Evolutionary conservation across 2,329 filamentous ascomycete species (phyloP).

Genomic region (Penicillium sp.): DNA sequence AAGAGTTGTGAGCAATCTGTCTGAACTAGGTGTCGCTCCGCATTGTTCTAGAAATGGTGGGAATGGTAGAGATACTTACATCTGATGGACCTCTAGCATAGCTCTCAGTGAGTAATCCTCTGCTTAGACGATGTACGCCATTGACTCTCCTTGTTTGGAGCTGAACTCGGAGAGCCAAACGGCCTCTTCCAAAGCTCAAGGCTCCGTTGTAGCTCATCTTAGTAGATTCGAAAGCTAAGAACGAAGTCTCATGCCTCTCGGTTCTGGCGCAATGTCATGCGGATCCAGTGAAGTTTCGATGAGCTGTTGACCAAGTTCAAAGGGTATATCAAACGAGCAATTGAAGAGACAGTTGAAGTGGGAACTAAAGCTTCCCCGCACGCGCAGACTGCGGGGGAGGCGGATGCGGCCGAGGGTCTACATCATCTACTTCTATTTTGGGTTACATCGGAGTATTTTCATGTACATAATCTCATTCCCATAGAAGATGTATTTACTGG

Average conservation of each 20-base stretch:
- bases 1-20: not conserved
- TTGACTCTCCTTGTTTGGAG: not conserved
- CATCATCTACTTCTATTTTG: not conserved
- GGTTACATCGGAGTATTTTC: not conserved
- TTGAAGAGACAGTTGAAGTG: not conserved
- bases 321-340: not conserved
- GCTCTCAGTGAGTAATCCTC: conserved; percentile 24
- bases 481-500: not conserved
- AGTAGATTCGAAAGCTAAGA: conserved; percentile 1
- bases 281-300: not conserved
- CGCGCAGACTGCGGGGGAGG: conserved; percentile 8
- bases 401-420: conserved; percentile 3
- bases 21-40: not conserved
- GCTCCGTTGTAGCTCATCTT: conserved; percentile 16
- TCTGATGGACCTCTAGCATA: conserved; percentile 27
- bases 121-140: not conserved
- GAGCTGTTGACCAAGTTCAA: not conserved
- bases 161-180: not conserved
- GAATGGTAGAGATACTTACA: conserved; percentile 12
- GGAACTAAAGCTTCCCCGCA: conserved; percentile 9
- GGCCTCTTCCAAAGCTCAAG: conserved; percentile 4
- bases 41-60: not conserved
- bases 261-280: not conserved
- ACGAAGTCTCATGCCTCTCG: conserved; percentile 10
- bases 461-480: too few species aligned